Evolutionary conservation across 805 yeast species (phyloP).

Genomic region (Ogataea angusta): DNA sequence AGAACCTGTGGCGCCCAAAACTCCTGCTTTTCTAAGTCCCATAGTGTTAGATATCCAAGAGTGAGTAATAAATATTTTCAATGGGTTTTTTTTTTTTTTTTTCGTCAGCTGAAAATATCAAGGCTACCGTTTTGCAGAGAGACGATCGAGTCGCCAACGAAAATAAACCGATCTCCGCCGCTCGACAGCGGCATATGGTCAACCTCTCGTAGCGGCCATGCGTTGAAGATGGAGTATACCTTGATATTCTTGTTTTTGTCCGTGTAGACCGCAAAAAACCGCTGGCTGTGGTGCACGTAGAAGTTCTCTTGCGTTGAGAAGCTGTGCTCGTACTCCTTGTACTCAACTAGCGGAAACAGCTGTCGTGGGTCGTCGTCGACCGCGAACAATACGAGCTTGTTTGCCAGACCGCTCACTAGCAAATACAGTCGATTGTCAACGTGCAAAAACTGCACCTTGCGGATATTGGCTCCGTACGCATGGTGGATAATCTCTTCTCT

Average conservation of each 20-base stretch:
- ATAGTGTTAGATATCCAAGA: constrained; percentile 4
- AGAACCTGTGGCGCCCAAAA: constrained; percentile 95
- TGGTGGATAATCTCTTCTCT: background rate
- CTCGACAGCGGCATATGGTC: background rate
- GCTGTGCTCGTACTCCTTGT: constrained; percentile 12
- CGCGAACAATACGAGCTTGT: constrained; percentile 9
- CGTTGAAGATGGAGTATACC: constrained; percentile 14
- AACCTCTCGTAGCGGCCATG: constrained; percentile 9
- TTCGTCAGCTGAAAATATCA: constrained; percentile 1
- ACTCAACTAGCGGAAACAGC: constrained; percentile 6
- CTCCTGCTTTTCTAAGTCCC: constrained; percentile 63
- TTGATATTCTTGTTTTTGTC: constrained; percentile 7
- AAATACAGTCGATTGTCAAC: constrained; percentile 2
- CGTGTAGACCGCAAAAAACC: constrained; percentile 14
- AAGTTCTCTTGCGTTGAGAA: constrained; percentile 12
- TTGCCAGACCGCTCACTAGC: constrained; percentile 17
- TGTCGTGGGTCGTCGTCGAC: background rate
- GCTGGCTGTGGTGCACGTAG: constrained; percentile 7
- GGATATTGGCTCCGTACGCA: constrained; percentile 12
- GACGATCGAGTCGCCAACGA: constrained; percentile 7
- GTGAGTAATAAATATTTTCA: constrained; percentile 1
- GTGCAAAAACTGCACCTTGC: constrained; percentile 10
- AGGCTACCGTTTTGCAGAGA: constrained; percentile 7
- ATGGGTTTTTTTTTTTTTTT: constrained; percentile 2
- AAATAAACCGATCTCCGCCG: constrained; percentile 12